Evolutionary conservation across 768 basidiomycete species (phyloP), one percentile per base, ranked within the genome.

Genomic region (Porpolomopsis calyptriformis): DNA sequence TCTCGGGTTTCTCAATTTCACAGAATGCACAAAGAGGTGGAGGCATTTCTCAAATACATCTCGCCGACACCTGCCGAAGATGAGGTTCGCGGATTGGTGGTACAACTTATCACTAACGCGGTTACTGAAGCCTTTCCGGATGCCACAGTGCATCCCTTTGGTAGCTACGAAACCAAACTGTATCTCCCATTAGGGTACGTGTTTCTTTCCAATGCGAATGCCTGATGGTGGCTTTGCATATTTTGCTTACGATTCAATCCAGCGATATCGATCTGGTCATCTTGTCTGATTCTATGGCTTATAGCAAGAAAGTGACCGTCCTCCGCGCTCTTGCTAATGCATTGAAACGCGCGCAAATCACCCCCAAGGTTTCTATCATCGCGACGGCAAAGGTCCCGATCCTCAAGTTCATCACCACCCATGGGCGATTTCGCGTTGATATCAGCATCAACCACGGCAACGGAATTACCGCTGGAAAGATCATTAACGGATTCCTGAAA

Each of bases 181-280:
- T 99, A 98, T 61, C 73, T 98, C 18, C 94, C 96, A 3, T 68
- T 77, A 43, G 93, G 93, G 93, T 96, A 61, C 57, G 85, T 66
- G 24, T 40, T 27, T 16, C 14, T 31, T 7, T 14, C 29, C 29
- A 14, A 31, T 31, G 7, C 29, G 29, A 31, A 31, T 31, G 7
- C 35, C 54, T 9, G 23, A 19, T 9, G 2, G 3, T 41, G 19
- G 26, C 40, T 6, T 24, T 23, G 2, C 19, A 4, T 39, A 16
- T 22, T 3, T 5, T n/a, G 24, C 48, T 14, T 11, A 38, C 42
- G 26, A 16, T 8, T 39, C 16, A 31, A 48, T 50, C 29, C 52
- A 94, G 94, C 22, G 96, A 98, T 61, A 96, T 98, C 54, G 96
- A 99, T 59, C 72, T 97, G 7, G 93, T 98, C 46, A 76, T 97